Percentiles rank a stretch among this genome's conserved stretches.
These are phyloP conservation scores for Gossypium longicalyx DNA, from an alignment of 345 rosid genomes.

Conservation along the genomic window DNA sequence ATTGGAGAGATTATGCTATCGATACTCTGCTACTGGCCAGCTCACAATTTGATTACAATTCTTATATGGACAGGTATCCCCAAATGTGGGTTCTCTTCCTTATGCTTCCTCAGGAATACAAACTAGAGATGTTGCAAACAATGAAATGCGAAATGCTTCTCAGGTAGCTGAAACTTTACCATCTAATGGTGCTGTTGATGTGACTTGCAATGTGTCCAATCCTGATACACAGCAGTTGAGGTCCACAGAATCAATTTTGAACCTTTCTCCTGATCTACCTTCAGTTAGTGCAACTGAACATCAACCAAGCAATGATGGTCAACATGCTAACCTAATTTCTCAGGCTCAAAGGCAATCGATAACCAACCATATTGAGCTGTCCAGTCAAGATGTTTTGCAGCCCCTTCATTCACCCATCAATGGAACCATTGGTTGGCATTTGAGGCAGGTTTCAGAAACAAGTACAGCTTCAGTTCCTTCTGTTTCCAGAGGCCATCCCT, in stretches of 20 bases:
- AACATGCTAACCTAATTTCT: neutral
- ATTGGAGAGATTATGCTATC: neutral
- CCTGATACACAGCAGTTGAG: neutral
- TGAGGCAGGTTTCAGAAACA: slow-evolving; percentile 17
- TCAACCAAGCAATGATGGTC: slow-evolving; percentile 19
- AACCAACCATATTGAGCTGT: slow-evolving; percentile 16
- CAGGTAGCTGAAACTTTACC: slow-evolving; percentile 18
- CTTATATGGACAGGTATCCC: slow-evolving; percentile 27
- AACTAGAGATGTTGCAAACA: slow-evolving; percentile 24
- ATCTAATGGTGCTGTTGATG: slow-evolving; percentile 19
- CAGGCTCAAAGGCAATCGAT: slow-evolving; percentile 14
- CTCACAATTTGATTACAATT: neutral
- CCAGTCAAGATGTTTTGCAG: slow-evolving; percentile 18
- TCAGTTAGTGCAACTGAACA: slow-evolving; percentile 22
- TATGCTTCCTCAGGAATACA: slow-evolving; percentile 27
- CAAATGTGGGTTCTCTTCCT: slow-evolving; percentile 20
- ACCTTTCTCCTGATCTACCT: slow-evolving; percentile 9
- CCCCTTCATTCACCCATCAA: slow-evolving; percentile 18
- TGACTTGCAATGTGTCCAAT: slow-evolving; percentile 16
- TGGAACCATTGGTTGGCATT: slow-evolving; percentile 3
- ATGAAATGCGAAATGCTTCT: slow-evolving; percentile 24
- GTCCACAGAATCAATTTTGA: neutral
- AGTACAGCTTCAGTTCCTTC: slow-evolving; percentile 18
- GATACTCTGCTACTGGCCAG: neutral
- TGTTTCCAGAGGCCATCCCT: slow-evolving; percentile 18